Conservation (phyloP, 108 stramenopile species). For the Skeletonema tropicum region DNA sequence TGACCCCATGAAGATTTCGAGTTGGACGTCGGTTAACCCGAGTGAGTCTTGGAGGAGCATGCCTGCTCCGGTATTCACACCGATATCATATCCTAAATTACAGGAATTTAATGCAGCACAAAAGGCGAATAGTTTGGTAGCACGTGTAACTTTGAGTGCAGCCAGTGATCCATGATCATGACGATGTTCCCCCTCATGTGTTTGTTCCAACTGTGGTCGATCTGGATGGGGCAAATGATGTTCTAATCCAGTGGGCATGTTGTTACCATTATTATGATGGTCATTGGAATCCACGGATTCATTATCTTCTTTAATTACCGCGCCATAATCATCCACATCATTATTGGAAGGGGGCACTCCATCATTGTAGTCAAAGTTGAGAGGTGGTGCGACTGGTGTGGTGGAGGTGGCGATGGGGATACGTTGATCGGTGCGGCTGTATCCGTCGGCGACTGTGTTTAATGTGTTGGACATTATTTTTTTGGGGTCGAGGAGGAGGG, state of each 20-base stretch:
- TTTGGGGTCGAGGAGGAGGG: neutral
- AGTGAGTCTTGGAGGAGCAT: conserved; percentile 61
- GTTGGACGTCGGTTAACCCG: conserved; percentile 57
- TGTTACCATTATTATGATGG: neutral
- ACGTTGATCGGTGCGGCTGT: conserved; percentile 51
- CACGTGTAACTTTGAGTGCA: conserved; percentile 30
- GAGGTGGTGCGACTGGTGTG: conserved; percentile 46
- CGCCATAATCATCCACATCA: conserved; percentile 10
- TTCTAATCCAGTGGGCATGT: conserved; percentile 27
- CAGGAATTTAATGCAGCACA: conserved; percentile 87
- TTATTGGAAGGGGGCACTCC: conserved; percentile 10
- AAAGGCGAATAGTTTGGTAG: conserved; percentile 52
- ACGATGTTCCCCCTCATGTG: conserved; percentile 52
- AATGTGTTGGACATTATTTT: conserved; percentile 3
- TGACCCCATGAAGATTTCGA: conserved; percentile 77
- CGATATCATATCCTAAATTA: conserved; percentile 80
- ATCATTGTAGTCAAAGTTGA: conserved; percentile 49
- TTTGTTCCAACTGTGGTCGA: conserved; percentile 24
- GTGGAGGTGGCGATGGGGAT: conserved; percentile 45
- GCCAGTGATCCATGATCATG: conserved; percentile 32
- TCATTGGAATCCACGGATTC: neutral
- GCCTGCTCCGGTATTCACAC: conserved; percentile 60
- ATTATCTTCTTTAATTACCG: neutral
- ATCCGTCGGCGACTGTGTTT: conserved; percentile 49
- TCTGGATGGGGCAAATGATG: conserved; percentile 33